Evolutionary conservation across 192 early-diverging fungal species (phyloP), one percentile per base, ranked within the genome.

Genomic region (Coemansia sp.): DNA sequence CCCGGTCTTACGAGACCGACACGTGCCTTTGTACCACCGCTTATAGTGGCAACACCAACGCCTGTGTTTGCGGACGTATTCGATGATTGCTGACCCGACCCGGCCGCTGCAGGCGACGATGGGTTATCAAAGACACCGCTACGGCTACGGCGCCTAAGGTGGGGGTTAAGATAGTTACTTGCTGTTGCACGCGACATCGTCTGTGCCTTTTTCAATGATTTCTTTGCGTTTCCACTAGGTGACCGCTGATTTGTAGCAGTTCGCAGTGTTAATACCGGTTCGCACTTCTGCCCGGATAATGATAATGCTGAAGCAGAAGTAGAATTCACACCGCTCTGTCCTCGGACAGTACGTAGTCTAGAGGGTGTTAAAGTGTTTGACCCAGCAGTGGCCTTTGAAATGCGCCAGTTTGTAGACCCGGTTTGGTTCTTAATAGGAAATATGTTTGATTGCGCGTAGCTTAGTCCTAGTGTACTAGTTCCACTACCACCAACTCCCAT

Each of bases 401-500:
- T 41, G 49, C 55, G 60, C 21, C 59, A 54, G 12, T 43, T 30
- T 27, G 52, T 21, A 4, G 63, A 51, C 25, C 49, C 42, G 12
- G 63, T 48, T 52, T 60, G 48, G 25, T 40, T 42, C 15, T 59
- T 67, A 58, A 76, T 69, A 66, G 73, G 66, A 43, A 78, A 78
- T 64, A 78, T 54, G 50, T 64, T 76, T 44, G 53, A 57, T 62
- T 57, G 50, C 17, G 61, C 55, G 49, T 78, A 78, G 65, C 51
- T 78, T 42, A 71, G 74, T 48, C 74, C 74, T 18, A 78, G 65
- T 19, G 74, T 78, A 57, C 62, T 78, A 37, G 68, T 78, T 41
- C 74, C 74, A 50, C 65, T 78, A 51, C 74, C 74, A 39, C 73
- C 74, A 38, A 78, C 74, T 23, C 74, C 74, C 69, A 78, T 71